A percentile compares a stretch with the other conserved stretches of the same genome.
Evolutionary conservation across 2,329 filamentous ascomycete genomes (phyloP).

Genomic region (Colletotrichum horii): DNA sequence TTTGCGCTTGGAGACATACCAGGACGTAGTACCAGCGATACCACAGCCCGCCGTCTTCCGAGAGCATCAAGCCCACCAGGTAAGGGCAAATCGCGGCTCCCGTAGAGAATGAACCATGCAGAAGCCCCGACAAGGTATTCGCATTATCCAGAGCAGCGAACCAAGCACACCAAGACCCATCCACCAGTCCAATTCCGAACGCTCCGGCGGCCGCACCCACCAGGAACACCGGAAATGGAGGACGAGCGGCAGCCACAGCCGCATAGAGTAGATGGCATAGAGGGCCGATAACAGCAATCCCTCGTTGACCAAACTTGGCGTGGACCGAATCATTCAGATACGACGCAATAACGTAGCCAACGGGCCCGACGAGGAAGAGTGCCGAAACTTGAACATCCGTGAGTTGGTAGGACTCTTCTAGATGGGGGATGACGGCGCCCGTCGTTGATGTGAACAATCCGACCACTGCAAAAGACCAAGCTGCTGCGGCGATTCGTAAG

Average conservation of each 20-base stretch:
- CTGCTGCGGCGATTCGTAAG: not conserved
- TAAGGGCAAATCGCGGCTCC: slow-evolving; percentile 74
- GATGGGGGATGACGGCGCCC: slow-evolving; percentile 32
- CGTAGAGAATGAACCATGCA: slow-evolving; percentile 75
- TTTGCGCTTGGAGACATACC: slow-evolving; percentile 41
- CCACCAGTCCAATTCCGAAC: slow-evolving; percentile 44
- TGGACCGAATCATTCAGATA: slow-evolving; percentile 44
- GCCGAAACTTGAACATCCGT: slow-evolving; percentile 47
- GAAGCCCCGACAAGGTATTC: slow-evolving; percentile 66
- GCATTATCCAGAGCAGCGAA: slow-evolving; percentile 41
- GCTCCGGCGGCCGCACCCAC: slow-evolving; percentile 62
- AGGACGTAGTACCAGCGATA: slow-evolving; percentile 79
- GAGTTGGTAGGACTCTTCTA: slow-evolving; percentile 44
- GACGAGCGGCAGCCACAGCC: slow-evolving; percentile 67
- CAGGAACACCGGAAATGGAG: slow-evolving; percentile 70
- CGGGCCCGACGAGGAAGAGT: slow-evolving; percentile 45
- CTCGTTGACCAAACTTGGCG: slow-evolving; percentile 64
- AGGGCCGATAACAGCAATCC: slow-evolving; percentile 44
- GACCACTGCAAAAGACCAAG: slow-evolving; percentile 23
- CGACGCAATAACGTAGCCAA: slow-evolving; percentile 49
- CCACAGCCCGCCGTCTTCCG: slow-evolving; percentile 66
- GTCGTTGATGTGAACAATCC: slow-evolving; percentile 31
- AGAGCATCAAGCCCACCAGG: slow-evolving; percentile 75
- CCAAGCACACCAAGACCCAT: slow-evolving; percentile 51
- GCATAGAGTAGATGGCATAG: slow-evolving; percentile 58